Conservation (phyloP, 169 alveolate species). For the Miamiensis avidus region DNA sequence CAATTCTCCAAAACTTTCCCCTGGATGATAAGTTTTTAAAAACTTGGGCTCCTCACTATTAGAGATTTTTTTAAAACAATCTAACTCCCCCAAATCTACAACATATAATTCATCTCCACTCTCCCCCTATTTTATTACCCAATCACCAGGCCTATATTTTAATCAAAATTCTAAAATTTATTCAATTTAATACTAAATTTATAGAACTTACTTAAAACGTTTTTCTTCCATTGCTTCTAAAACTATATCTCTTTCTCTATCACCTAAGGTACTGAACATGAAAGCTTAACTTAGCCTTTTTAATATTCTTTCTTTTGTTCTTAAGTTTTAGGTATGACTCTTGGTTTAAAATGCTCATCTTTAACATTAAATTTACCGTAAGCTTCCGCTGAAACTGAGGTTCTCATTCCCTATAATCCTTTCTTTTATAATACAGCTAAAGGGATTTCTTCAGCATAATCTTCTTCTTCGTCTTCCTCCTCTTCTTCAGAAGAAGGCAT, state of each 20-base stretch:
- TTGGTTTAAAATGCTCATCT: constrained; percentile 57
- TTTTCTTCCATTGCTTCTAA: constrained; percentile 83
- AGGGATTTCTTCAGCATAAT: background rate
- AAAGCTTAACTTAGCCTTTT: constrained; percentile 50
- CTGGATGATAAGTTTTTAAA: constrained; percentile 63
- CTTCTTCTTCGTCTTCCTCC: background rate
- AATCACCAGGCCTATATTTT: constrained; percentile 60
- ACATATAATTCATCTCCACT: constrained; percentile 75
- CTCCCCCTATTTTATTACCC: constrained; percentile 76
- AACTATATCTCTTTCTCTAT: constrained; percentile 71
- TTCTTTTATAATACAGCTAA: background rate
- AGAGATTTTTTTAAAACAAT: constrained; percentile 52
- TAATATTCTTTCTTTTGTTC: constrained; percentile 54
- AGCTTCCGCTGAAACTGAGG: constrained; percentile 74
- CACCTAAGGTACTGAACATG: constrained; percentile 65
- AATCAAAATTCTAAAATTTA: background rate
- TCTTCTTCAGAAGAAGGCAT: background rate
- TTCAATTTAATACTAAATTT: background rate
- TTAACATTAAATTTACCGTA: constrained; percentile 66
- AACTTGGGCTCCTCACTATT: constrained; percentile 46
- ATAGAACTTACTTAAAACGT: constrained; percentile 20
- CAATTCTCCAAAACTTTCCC: constrained; percentile 83
- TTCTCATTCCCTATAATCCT: constrained; percentile 23
- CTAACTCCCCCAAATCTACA: constrained; percentile 68
- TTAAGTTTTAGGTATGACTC: constrained; percentile 53